Percentiles rank a stretch among this genome's conserved stretches.
Conservation (phyloP, 371 early-diverging fungal species). For the Mucor plumbeus region DNA sequence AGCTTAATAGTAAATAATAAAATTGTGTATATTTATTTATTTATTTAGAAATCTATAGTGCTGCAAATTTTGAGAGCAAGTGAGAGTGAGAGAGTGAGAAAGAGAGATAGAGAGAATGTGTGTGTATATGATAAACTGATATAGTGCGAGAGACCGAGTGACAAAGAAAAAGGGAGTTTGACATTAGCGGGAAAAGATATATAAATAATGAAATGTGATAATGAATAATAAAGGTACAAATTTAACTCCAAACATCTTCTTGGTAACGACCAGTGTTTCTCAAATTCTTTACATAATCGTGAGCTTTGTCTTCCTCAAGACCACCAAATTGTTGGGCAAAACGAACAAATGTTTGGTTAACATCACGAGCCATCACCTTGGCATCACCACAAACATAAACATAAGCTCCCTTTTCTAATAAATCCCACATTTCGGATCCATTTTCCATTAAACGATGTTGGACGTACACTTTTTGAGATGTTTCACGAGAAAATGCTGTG, state of each 20-base stretch:
- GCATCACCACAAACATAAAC: conserved; percentile 97
- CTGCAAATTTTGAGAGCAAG: background rate
- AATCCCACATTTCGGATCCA: conserved; percentile 73
- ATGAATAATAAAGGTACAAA: background rate
- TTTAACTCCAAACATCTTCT: conserved; percentile 94
- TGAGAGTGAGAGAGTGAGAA: background rate
- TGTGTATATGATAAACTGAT: background rate
- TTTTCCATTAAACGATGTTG: conserved; percentile 78
- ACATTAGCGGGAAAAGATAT: background rate
- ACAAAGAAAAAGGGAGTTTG: background rate
- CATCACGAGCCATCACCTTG: conserved; percentile 95
- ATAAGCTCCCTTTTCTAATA: conserved; percentile 76
- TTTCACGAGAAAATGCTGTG: conserved; percentile 90
- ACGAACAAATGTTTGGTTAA: conserved; percentile 69
- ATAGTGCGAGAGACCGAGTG: background rate
- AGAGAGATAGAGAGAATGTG: background rate
- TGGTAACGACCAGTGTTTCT: conserved; percentile 84
- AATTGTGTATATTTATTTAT: background rate
- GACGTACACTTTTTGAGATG: conserved; percentile 83
- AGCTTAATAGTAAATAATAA: conserved; percentile 21
- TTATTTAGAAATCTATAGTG: background rate
- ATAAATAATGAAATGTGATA: background rate
- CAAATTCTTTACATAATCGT: conserved; percentile 82
- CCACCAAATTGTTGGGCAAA: conserved; percentile 77
- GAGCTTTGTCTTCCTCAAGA: conserved; percentile 71